Percentiles rank a stretch among this genome's conserved stretches.
phyloP scores from a whole-genome alignment of 257 asterid genomes.

The Solanum virginianum region DNA sequence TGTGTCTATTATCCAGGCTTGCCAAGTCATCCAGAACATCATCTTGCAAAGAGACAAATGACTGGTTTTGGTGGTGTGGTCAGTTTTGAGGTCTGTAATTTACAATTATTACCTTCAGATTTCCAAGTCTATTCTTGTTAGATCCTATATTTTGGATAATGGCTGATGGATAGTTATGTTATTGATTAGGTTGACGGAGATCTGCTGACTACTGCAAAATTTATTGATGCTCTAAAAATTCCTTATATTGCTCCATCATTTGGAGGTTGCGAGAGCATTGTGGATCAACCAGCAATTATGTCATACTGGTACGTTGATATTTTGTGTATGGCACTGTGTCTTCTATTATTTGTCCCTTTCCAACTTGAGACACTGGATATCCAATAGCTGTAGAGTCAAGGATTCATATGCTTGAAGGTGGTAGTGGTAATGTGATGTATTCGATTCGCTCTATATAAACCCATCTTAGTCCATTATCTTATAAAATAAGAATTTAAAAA shows the following conservation, averaged over 20 bases:
- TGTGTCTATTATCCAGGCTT: conserved; percentile 89
- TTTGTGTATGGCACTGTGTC: neutral
- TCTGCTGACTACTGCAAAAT: conserved; percentile 54
- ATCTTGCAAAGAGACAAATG: conserved; percentile 83
- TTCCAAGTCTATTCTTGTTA: neutral
- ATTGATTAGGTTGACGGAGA: conserved; percentile 68
- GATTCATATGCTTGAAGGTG: neutral
- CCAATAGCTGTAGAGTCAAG: neutral
- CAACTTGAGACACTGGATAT: neutral
- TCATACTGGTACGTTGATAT: conserved; percentile 59
- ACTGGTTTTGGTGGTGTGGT: conserved; percentile 93
- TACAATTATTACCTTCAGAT: neutral
- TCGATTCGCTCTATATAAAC: neutral
- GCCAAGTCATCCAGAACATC: conserved; percentile 82
- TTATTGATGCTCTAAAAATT: conserved; percentile 59
- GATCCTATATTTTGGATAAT: neutral
- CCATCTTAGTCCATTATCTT: neutral
- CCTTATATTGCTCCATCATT: conserved; percentile 93
- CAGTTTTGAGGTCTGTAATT: conserved; percentile 76
- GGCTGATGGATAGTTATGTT: neutral
- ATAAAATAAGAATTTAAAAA: neutral
- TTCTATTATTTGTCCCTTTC: neutral
- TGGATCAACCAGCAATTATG: conserved; percentile 94
- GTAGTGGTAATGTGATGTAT: neutral
- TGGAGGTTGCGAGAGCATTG: conserved; percentile 94